Conservation (phyloP, 2,329 filamentous ascomycete genomes). For the Epichloe hybrida region DNA sequence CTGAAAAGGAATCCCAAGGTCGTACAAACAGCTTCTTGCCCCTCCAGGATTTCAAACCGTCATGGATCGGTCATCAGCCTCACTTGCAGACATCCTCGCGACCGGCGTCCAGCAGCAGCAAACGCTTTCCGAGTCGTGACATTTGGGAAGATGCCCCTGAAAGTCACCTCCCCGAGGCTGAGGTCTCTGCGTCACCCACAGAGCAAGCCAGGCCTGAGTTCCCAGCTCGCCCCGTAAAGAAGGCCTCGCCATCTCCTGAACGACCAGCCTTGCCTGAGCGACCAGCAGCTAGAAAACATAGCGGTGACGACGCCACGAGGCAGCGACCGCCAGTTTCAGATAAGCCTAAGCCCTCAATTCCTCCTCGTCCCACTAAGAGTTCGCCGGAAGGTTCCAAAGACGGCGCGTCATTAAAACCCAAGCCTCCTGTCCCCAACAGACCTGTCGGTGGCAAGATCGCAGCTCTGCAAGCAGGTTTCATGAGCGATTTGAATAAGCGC, state of each 20-base stretch:
- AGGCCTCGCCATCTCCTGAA: slow-evolving; percentile 22
- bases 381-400: slow-evolving; percentile 26
- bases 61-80: slow-evolving; percentile 32
- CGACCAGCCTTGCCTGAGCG: slow-evolving; percentile 37
- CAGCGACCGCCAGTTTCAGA: slow-evolving; percentile 32
- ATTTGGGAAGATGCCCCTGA: slow-evolving; percentile 92
- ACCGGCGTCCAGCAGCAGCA: slow-evolving; percentile 35
- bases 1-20: slow-evolving; percentile 35
- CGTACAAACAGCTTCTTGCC: slow-evolving; percentile 16
- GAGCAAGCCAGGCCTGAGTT: slow-evolving; percentile 17
- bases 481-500: slow-evolving; percentile 85
- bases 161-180: slow-evolving; percentile 61
- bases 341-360: slow-evolving; percentile 46
- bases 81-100: slow-evolving; percentile 38
- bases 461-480: slow-evolving; percentile 77
- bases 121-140: slow-evolving; percentile 80
- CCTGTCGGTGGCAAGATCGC: slow-evolving; percentile 79
- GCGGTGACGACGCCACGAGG: slow-evolving; percentile 23
- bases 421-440: slow-evolving; percentile 64
- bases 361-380: slow-evolving; percentile 45
- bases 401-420: slow-evolving; percentile 47
- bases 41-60: slow-evolving; percentile 22
- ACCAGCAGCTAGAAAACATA: slow-evolving; percentile 35
- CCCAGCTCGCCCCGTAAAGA: slow-evolving; percentile 23
- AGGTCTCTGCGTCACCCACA: slow-evolving; percentile 34